Evolutionary conservation across 2,329 filamentous ascomycete species (phyloP), one percentile per base, ranked within the genome.

Genomic region (Xylariaceae sp.): DNA sequence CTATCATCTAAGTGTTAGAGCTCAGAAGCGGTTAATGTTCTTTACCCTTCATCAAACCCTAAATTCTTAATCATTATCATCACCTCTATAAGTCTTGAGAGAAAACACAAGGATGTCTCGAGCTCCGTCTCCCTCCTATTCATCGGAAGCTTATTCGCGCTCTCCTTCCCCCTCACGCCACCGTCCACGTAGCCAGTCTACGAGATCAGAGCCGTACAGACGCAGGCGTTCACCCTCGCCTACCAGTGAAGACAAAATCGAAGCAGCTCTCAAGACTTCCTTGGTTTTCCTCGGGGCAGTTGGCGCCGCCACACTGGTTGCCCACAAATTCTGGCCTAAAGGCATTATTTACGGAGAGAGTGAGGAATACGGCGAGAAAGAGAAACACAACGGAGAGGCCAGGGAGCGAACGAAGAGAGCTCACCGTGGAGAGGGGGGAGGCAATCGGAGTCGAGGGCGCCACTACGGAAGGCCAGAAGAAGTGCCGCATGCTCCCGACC

Each of bases 261-360:
- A 65, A 39, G 53, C 61, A 6, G 53, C 56, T 9, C 44, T 70
- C 46, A 73, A 73, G 57, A 62, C 67, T n/a, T 70, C 72, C 6
- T 60, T 74, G 13, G 35, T 72, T 16, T 73, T 75, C 46, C 67
- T 76, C 8, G 73, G 73, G 18, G 66, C 69, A 16, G 64, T 75
- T 32, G 72, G 69, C 1, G 73, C 70, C 26, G 72, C 71, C 7
- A 69, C 71, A 0, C 61, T 71, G 18, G 67, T 68, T 4, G 70
- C 70, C 1, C 68, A 75, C 59, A 72, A 70, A 57, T 69, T 68
- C 55, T 73, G 71, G 72, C 73, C 73, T 44, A 72, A 71, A 51
- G 73, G 72, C 9, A 60, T 70, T 21, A 58, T 65, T 0, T 72
- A 75, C 50, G 71, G 72, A 50, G 71, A 73, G 18, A 72, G 71